Evolutionary conservation across 2,329 filamentous ascomycete species (phyloP).

Genomic region (Ophiobolus disseminans): DNA sequence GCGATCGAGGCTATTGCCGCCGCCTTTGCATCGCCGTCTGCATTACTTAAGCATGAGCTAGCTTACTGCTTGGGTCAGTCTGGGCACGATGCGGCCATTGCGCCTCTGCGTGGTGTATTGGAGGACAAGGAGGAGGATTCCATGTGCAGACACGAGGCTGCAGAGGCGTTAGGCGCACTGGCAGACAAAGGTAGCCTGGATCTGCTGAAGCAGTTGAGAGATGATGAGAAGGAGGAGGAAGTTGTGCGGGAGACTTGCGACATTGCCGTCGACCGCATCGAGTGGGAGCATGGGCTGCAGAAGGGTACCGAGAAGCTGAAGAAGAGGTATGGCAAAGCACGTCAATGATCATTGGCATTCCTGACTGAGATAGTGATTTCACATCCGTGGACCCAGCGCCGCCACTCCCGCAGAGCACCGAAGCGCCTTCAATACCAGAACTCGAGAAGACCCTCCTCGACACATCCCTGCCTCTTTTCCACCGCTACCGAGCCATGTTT

Average conservation of each 20-base stretch:
- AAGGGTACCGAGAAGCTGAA: slow-evolving; percentile 75
- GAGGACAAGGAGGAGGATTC: slow-evolving; percentile 82
- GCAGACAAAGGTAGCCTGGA: slow-evolving; percentile 77
- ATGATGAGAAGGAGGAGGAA: slow-evolving; percentile 76
- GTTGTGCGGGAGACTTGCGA: slow-evolving; percentile 96
- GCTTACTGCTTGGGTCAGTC: slow-evolving; percentile 97
- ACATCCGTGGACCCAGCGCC: slow-evolving; percentile 94
- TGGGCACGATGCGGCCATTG: slow-evolving; percentile 75
- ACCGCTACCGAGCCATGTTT: slow-evolving; percentile 98
- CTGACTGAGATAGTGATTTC: slow-evolving; percentile 73
- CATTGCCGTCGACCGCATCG: slow-evolving; percentile 90
- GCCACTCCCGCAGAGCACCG: slow-evolving; percentile 74
- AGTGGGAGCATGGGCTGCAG: slow-evolving; percentile 77
- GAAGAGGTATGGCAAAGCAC: slow-evolving; percentile 67
- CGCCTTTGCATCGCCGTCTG: slow-evolving; percentile 82
- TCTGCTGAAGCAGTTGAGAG: slow-evolving; percentile 74
- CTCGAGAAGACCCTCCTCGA: slow-evolving; percentile 82
- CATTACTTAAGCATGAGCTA: slow-evolving; percentile 92
- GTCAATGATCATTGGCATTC: neutral
- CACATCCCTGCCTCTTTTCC: slow-evolving; percentile 79
- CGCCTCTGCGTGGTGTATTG: slow-evolving; percentile 75
- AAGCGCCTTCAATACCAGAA: slow-evolving; percentile 70
- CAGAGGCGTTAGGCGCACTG: slow-evolving; percentile 90
- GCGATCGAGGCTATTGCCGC: slow-evolving; percentile 85
- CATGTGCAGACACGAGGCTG: slow-evolving; percentile 97